Evolutionary conservation across 805 yeast species (phyloP).

Genomic region (Nakazawaea populi): DNA sequence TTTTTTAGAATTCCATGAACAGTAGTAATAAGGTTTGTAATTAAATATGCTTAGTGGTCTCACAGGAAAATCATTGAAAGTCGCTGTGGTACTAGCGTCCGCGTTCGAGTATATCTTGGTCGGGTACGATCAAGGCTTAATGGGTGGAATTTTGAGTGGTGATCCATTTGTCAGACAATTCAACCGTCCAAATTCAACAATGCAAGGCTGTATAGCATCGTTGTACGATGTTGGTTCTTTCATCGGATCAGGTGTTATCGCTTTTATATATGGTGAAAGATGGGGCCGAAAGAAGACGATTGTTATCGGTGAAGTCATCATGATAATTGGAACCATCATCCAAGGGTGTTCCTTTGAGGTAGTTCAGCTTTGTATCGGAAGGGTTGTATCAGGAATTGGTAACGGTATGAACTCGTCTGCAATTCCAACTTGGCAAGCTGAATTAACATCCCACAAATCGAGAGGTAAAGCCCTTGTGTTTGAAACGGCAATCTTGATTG

Average conservation of each 20-base stretch:
- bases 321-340: constrained; percentile 58
- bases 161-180: constrained; percentile 8
- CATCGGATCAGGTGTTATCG: constrained; percentile 42
- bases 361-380: constrained; percentile 49
- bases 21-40: no score
- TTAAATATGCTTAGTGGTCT: neutral
- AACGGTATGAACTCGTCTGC: constrained; percentile 69
- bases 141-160: constrained; percentile 5
- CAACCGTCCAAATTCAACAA: constrained; percentile 3
- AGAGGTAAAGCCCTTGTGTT: constrained; percentile 63
- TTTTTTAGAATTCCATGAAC: no score
- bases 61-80: neutral
- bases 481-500: constrained; percentile 53
- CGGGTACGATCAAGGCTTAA: constrained; percentile 10
- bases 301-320: constrained; percentile 44
- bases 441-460: constrained; percentile 60
- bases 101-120: constrained; percentile 9
- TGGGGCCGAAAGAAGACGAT: constrained; percentile 55
- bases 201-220: constrained; percentile 9
- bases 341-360: constrained; percentile 42
- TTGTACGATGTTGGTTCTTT: constrained; percentile 41
- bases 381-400: constrained; percentile 62
- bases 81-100: constrained; percentile 1
- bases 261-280: constrained; percentile 45
- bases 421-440: constrained; percentile 70